phyloP scores from a whole-genome alignment of 2,329 filamentous ascomycete species.

The Phialophora chinensis region DNA sequence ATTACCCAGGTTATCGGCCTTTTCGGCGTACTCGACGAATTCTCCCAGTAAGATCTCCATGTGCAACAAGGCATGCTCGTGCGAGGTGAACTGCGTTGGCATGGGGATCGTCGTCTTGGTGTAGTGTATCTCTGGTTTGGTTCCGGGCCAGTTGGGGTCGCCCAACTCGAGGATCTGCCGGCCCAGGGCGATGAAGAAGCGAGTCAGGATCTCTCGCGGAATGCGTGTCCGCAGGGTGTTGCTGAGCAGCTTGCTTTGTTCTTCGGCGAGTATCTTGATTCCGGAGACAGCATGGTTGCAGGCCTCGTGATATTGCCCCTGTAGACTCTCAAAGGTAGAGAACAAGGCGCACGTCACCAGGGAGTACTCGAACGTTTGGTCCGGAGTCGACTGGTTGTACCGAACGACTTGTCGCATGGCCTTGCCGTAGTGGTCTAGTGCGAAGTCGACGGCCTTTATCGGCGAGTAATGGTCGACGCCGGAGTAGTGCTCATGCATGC shows the following conservation, averaged over 20 bases:
- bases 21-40: constrained; percentile 12
- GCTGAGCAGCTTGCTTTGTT: constrained; percentile 6
- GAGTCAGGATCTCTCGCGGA: constrained; percentile 17
- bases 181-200: constrained; percentile 27
- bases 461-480: constrained; percentile 27
- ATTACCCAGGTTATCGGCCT: background rate
- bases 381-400: constrained; percentile 45
- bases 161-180: constrained; percentile 32
- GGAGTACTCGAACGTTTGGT: constrained; percentile 44
- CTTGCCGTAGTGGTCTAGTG: constrained; percentile 57
- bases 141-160: constrained; percentile 22
- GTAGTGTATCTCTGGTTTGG: constrained; percentile 8
- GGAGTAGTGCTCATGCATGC: constrained; percentile 41
- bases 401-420: constrained; percentile 52
- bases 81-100: constrained; percentile 24
- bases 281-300: constrained; percentile 46
- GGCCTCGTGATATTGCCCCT: constrained; percentile 56
- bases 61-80: constrained; percentile 29
- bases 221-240: constrained; percentile 11
- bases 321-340: constrained; percentile 62
- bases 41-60: constrained; percentile 19
- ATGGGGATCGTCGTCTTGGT: constrained; percentile 6
- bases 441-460: constrained; percentile 42
- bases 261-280: constrained; percentile 41
- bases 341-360: constrained; percentile 59